A percentile compares a stretch with the other conserved stretches of the same genome.
phyloP scores from a whole-genome alignment of 108 stramenopile species.

The Nitzschia sp. region DNA sequence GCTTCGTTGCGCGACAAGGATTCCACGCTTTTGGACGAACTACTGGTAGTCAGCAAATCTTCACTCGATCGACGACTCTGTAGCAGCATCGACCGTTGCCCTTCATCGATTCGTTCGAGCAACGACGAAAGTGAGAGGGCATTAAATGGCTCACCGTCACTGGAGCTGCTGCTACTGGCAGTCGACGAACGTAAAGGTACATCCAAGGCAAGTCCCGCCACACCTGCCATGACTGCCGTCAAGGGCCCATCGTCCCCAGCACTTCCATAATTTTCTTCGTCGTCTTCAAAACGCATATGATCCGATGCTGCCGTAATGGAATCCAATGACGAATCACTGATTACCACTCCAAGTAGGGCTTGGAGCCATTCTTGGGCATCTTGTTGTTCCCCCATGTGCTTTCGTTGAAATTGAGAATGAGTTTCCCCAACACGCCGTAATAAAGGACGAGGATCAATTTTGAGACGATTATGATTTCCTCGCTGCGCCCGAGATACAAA shows the following conservation, averaged over 20 bases:
- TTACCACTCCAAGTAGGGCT: slow-evolving; percentile 66
- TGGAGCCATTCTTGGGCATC: slow-evolving; percentile 84
- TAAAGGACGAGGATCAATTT: slow-evolving; percentile 24
- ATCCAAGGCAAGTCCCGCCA: too few relatives aligned
- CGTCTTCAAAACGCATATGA: slow-evolving; percentile 5
- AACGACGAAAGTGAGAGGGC: neutral
- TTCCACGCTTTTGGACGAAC: neutral
- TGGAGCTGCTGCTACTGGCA: too few relatives aligned
- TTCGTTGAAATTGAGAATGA: slow-evolving; percentile 53
- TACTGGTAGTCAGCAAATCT: too few relatives aligned
- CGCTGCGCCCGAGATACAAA: neutral
- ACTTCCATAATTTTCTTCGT: neutral
- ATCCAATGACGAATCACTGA: slow-evolving; percentile 32
- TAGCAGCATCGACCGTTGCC: neutral
- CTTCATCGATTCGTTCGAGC: slow-evolving; percentile 5
- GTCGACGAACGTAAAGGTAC: too few relatives aligned
- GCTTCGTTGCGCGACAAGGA: neutral
- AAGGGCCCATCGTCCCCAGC: slow-evolving; percentile 11
- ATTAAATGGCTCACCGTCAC: neutral
- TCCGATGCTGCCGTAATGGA: slow-evolving; percentile 11
- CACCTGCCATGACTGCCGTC: slow-evolving; percentile 16
- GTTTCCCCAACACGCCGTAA: slow-evolving; percentile 40
- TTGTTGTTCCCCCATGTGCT: slow-evolving; percentile 74
- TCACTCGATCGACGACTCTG: too few relatives aligned
- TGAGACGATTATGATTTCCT: neutral